phyloP scores from a whole-genome alignment of 176 grass and related monocot genomes.

The Neostapfia colusana region DNA sequence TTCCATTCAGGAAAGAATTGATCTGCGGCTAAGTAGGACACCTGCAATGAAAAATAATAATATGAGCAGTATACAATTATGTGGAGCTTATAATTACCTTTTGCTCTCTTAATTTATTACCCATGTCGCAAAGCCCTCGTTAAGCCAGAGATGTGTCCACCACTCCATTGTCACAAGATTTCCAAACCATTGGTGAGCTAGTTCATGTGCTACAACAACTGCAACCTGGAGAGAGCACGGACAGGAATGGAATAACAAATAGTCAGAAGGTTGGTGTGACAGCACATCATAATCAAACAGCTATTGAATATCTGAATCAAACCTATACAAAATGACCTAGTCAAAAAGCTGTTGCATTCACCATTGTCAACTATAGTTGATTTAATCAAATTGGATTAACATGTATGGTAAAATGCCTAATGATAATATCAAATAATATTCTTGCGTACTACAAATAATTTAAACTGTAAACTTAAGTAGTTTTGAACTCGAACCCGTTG shows the following conservation, averaged over 20 bases:
- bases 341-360: conserved; percentile 8
- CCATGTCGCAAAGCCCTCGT: conserved; percentile 98
- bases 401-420: not conserved
- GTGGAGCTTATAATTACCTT: conserved; percentile 20
- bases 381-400: conserved; percentile 2
- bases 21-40: conserved; percentile 75
- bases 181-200: conserved; percentile 98
- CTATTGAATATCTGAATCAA: conserved; percentile 3
- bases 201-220: conserved; percentile 88
- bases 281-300: conserved; percentile 7
- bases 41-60: conserved; percentile 43
- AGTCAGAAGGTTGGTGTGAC: conserved; percentile 12
- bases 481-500: conserved; percentile 70
- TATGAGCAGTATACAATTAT: conserved; percentile 25
- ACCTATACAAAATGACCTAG: conserved; percentile 2
- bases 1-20: conserved; percentile 96
- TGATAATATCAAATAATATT: conserved; percentile 25
- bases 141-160: conserved; percentile 98
- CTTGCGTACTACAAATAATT: conserved; percentile 11
- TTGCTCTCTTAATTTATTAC: conserved; percentile 46
- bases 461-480: conserved; percentile 26
- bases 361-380: not conserved
- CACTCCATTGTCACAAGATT: conserved; percentile 99
- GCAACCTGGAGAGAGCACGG: conserved; percentile 64
- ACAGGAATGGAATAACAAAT: not conserved